Percentiles rank a stretch among this genome's conserved stretches.
Conservation (phyloP, 352 stramenopile genomes). For the Phytopythium sindhum region DNA sequence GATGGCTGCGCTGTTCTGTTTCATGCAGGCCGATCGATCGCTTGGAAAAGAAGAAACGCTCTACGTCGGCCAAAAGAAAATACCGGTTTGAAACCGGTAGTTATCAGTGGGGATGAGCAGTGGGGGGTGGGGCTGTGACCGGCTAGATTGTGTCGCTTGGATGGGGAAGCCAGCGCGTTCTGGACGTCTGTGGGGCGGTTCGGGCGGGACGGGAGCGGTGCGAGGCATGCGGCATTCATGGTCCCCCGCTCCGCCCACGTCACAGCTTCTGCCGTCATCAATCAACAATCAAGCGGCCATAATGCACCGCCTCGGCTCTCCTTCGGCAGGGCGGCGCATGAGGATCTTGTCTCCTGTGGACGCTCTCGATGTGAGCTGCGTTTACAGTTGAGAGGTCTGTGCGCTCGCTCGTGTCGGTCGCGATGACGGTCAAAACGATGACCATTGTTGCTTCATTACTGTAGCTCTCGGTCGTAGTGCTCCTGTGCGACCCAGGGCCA, state of each 20-base stretch:
- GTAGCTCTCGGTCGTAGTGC: no score
- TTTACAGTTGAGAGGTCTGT: no score
- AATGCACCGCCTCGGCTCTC: no score
- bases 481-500: no score
- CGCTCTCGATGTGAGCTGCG: no score
- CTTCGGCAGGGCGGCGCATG: no score
- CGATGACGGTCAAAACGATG: no score
- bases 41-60: constrained; percentile 8
- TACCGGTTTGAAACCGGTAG: constrained; percentile 5
- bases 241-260: neutral
- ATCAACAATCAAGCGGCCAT: neutral
- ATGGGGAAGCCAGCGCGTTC: neutral
- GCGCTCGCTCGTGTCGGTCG: no score
- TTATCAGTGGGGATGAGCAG: constrained; percentile 5
- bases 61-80: neutral
- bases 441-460: no score
- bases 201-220: neutral
- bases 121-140: neutral
- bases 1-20: neutral
- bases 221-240: no score
- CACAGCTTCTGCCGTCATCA: neutral
- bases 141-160: constrained; percentile 1
- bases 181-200: neutral
- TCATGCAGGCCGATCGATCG: neutral
- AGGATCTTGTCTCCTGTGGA: no score